phyloP scores from a whole-genome alignment of 352 stramenopile species.

The Phytophthora agathidicida region DNA sequence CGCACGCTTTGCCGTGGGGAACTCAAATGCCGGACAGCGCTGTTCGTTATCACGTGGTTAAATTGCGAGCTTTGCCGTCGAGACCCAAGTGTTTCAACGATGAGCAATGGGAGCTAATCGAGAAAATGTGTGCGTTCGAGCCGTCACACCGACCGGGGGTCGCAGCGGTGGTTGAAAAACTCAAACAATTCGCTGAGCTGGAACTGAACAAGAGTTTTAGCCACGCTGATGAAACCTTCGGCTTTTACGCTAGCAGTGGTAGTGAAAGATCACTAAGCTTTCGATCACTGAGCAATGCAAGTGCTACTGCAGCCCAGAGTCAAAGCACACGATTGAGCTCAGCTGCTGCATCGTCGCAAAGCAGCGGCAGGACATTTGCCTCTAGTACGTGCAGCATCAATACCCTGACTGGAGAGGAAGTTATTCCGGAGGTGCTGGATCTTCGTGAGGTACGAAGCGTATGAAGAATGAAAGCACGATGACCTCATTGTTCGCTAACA shows the following conservation, averaged over 20 bases:
- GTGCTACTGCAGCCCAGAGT: background rate
- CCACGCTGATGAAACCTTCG: background rate
- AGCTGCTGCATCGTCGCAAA: conserved; percentile 4
- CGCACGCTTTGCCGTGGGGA: conserved; percentile 20
- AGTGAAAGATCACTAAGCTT: conserved; percentile 1
- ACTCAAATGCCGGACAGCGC: conserved; percentile 13
- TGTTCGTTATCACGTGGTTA: conserved; percentile 21
- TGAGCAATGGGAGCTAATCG: conserved; percentile 29
- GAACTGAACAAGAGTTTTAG: conserved; percentile 10
- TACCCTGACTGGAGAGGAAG: conserved; percentile 10
- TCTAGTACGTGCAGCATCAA: conserved; percentile 18
- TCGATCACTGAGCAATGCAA: background rate
- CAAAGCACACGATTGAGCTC: background rate
- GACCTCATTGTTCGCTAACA: background rate
- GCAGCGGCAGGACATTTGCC: conserved; percentile 10
- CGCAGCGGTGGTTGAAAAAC: conserved; percentile 15
- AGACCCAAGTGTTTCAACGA: conserved; percentile 16
- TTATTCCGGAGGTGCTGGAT: background rate
- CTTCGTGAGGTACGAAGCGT: conserved; percentile 9
- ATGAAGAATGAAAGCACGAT: no score
- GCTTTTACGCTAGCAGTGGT: background rate
- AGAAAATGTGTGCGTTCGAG: conserved; percentile 24
- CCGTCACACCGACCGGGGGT: conserved; percentile 15
- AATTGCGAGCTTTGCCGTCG: conserved; percentile 7
- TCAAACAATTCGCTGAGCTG: conserved; percentile 16